Conservation (phyloP, 2,329 filamentous ascomycete genomes). For the Monosporascus sp. region DNA sequence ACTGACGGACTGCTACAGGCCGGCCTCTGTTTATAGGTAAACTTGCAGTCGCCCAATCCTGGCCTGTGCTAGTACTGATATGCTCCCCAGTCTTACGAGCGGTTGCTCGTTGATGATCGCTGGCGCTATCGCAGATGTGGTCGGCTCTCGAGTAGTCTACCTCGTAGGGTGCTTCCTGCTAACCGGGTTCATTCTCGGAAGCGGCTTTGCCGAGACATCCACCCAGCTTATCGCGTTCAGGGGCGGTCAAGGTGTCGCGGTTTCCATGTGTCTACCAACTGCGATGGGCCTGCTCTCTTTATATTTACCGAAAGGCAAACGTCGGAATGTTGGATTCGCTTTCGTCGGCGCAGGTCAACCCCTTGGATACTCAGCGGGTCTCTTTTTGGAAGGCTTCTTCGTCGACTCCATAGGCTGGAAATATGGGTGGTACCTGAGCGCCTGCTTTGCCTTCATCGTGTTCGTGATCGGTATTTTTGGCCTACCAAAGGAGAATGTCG, state of each 20-base stretch:
- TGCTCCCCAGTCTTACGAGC: background rate
- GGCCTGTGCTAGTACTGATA: no score
- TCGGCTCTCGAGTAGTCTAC: slow-evolving; percentile 29
- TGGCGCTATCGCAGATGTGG: slow-evolving; percentile 32
- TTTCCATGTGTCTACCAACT: slow-evolving; percentile 30
- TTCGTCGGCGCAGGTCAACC: slow-evolving; percentile 41
- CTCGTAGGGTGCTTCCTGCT: slow-evolving; percentile 28
- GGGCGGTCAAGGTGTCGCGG: slow-evolving; percentile 34
- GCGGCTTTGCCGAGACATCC: slow-evolving; percentile 24
- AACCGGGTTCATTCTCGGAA: slow-evolving; percentile 26
- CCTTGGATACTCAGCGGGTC: slow-evolving; percentile 44
- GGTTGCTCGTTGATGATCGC: slow-evolving; percentile 28
- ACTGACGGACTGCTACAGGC: no score
- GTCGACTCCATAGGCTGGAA: slow-evolving; percentile 44
- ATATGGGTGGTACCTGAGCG: slow-evolving; percentile 38
- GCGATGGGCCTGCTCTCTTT: slow-evolving; percentile 30
- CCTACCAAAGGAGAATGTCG: background rate
- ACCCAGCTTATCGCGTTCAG: slow-evolving; percentile 32
- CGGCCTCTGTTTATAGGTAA: no score
- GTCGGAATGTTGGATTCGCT: slow-evolving; percentile 36
- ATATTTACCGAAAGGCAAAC: slow-evolving; percentile 24
- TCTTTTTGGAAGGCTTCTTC: slow-evolving; percentile 45
- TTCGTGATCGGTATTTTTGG: slow-evolving; percentile 17
- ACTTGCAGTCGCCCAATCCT: no score
- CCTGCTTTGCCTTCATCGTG: slow-evolving; percentile 29